phyloP scores from a whole-genome alignment of 2,329 filamentous ascomycete species.

The Capronia epimyces region DNA sequence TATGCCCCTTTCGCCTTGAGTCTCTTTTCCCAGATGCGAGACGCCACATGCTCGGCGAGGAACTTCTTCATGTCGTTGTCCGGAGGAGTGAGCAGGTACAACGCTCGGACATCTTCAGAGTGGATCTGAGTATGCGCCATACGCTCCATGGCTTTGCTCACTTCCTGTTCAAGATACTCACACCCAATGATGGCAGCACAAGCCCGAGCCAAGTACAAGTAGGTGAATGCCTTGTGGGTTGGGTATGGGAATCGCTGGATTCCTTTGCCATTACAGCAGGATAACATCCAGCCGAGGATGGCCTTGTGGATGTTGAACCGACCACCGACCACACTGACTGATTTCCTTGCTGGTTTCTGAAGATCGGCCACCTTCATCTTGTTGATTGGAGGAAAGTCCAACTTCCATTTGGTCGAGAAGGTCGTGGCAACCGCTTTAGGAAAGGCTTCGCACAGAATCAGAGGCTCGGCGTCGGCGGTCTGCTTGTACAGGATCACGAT shows the following conservation, averaged over 20 bases:
- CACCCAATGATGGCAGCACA: conserved; percentile 18
- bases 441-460: conserved; percentile 14
- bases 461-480: neutral
- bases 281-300: conserved; percentile 25
- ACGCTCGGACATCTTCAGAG: conserved; percentile 19
- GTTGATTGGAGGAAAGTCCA: conserved; percentile 4
- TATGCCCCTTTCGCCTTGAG: conserved; percentile 15
- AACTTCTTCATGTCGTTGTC: conserved; percentile 12
- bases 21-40: conserved; percentile 13
- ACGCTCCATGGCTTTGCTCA: conserved; percentile 14
- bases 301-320: conserved; percentile 12
- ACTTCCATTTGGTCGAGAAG: conserved; percentile 18
- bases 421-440: conserved; percentile 13
- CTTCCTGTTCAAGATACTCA: conserved; percentile 10
- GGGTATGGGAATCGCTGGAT: conserved; percentile 6
- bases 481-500: conserved; percentile 14
- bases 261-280: conserved; percentile 18
- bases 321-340: conserved; percentile 14
- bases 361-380: conserved; percentile 6
- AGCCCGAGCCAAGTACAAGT: conserved; percentile 8
- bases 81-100: conserved; percentile 9
- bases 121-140: conserved; percentile 18
- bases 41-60: conserved; percentile 19
- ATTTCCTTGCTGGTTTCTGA: neutral
- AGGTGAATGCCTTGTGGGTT: conserved; percentile 8